Evolutionary conservation across 768 basidiomycete species (phyloP).

Genomic region (Xerocomellus amylosporus): DNA sequence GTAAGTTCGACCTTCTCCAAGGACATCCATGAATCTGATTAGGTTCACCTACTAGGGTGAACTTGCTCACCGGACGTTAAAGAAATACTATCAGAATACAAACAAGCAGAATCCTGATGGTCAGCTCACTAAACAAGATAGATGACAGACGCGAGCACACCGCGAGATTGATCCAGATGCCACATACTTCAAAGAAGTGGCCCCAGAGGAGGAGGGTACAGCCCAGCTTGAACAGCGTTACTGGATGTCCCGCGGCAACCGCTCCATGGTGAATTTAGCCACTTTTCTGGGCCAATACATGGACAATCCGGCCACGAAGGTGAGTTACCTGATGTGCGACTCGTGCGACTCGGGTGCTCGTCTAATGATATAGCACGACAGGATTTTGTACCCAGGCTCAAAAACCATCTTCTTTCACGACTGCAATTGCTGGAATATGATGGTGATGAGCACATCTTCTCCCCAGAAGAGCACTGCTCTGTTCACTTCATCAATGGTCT

Average conservation of each 20-base stretch:
- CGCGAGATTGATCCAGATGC: not conserved
- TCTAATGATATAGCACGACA: constrained; percentile 1
- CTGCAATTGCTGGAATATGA: not conserved
- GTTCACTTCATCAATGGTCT: not conserved
- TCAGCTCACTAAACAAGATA: not conserved
- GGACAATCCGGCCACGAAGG: not conserved
- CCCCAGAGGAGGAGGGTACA: too few relatives aligned
- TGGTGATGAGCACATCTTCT: not conserved
- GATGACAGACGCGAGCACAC: not conserved
- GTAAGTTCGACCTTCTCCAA: not conserved
- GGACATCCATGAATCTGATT: not conserved
- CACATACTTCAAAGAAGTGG: not conserved
- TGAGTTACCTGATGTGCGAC: not conserved
- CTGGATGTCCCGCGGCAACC: too few relatives aligned
- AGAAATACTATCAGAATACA: not conserved
- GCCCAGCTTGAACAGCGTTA: too few relatives aligned
- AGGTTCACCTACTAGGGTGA: not conserved
- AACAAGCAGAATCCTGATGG: not conserved
- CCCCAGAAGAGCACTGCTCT: not conserved
- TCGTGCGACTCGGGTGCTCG: not conserved
- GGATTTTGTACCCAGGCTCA: constrained; percentile 19
- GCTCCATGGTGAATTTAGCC: not conserved
- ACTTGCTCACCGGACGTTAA: not conserved
- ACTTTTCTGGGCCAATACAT: not conserved
- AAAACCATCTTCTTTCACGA: constrained; percentile 20